These are phyloP conservation scores for Synchytrium microbalum DNA, from an alignment of 371 early-diverging fungal genomes.

Conservation along the genomic window DNA sequence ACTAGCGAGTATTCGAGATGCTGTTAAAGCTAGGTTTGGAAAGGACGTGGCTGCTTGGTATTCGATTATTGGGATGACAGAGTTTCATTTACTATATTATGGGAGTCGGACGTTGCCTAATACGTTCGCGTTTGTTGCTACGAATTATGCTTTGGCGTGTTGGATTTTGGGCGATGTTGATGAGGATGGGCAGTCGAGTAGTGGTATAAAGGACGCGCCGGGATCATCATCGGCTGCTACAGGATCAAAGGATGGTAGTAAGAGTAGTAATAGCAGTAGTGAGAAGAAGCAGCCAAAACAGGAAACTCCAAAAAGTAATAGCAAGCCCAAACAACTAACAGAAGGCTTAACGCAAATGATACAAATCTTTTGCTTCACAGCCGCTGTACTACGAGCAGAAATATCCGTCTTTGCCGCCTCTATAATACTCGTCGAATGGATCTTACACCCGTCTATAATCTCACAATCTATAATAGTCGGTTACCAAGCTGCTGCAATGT, in stretches of 20 bases:
- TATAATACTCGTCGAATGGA: conserved; percentile 11
- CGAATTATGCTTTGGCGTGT: conserved; percentile 21
- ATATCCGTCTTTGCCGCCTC: conserved; percentile 38
- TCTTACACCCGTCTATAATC: conserved; percentile 17
- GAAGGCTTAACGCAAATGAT: conserved; percentile 34
- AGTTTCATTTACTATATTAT: conserved; percentile 87
- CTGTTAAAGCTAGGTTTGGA: conserved; percentile 50
- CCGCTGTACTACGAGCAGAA: conserved; percentile 79
- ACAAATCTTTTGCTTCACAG: conserved; percentile 47
- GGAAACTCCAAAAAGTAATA: conserved; percentile 9
- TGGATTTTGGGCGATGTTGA: conserved; percentile 30
- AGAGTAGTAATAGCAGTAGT: neutral
- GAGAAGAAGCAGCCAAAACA: conserved; percentile 3
- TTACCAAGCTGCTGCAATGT: conserved; percentile 26
- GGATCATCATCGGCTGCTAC: too few species aligned
- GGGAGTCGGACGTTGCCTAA: conserved; percentile 81
- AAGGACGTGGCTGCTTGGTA: conserved; percentile 44
- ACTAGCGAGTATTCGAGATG: conserved; percentile 28
- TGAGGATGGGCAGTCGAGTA: conserved; percentile 10
- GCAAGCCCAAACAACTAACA: conserved; percentile 1
- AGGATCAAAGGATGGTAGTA: too few species aligned
- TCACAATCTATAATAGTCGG: conserved; percentile 27
- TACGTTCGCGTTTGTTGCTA: conserved; percentile 68
- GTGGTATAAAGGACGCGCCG: conserved; percentile 6
- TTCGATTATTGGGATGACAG: conserved; percentile 52